Conservation (phyloP, 2,329 filamentous ascomycete genomes). For the Diaporthe citri region DNA sequence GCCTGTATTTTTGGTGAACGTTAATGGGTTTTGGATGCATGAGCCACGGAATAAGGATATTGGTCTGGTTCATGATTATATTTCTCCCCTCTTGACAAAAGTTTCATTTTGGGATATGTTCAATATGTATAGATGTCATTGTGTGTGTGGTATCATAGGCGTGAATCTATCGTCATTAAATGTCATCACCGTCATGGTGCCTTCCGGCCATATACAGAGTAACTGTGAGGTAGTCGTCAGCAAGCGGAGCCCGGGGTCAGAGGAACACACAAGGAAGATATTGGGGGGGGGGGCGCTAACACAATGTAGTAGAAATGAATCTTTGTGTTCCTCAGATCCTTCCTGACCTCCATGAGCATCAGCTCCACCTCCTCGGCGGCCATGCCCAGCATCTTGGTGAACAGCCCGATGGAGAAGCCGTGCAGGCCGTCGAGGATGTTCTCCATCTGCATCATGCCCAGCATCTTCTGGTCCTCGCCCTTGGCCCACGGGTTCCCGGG, state of each 20-base stretch:
- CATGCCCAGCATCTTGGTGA: constrained; percentile 50
- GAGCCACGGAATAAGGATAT: neutral
- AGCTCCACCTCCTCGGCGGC: constrained; percentile 48
- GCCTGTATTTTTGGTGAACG: constrained; percentile 31
- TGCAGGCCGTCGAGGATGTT: constrained; percentile 51
- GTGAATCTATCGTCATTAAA: constrained; percentile 20
- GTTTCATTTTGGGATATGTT: constrained; percentile 1
- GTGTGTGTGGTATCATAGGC: constrained; percentile 28
- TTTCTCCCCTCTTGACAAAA: neutral
- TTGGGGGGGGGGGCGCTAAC: constrained; percentile 40
- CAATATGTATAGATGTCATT: neutral
- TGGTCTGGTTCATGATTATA: neutral
- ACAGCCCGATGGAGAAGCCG: constrained; percentile 49
- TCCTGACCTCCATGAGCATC: constrained; percentile 49
- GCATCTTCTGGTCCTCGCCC: constrained; percentile 51
- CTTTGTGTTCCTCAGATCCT: constrained; percentile 47
- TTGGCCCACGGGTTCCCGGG: constrained; percentile 54
- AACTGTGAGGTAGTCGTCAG: neutral
- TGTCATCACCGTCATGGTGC: constrained; percentile 25
- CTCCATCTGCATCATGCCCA: constrained; percentile 52
- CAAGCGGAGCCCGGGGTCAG: no score
- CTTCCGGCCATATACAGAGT: constrained; percentile 38
- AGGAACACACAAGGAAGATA: no score
- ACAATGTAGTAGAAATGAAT: constrained; percentile 51
- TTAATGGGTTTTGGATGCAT: neutral